Evolutionary conservation across 2,329 filamentous ascomycete genomes (phyloP).

Genomic region (Xylariaceae sp.): DNA sequence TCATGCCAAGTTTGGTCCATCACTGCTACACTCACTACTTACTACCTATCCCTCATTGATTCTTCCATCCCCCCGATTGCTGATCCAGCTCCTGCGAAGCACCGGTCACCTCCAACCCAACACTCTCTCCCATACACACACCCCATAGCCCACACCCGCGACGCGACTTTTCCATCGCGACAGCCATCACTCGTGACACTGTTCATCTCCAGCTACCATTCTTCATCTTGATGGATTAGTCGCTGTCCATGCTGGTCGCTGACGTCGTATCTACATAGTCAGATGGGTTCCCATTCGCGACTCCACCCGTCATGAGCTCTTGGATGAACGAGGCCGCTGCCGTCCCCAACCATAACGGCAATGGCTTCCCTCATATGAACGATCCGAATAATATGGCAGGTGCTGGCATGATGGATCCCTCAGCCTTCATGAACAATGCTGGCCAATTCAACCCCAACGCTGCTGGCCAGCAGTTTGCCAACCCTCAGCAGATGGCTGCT

Average conservation of each 20-base stretch:
- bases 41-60: conserved; percentile 25
- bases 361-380: conserved; percentile 61
- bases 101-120: conserved; percentile 23
- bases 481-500: conserved; percentile 50
- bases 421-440: conserved; percentile 57
- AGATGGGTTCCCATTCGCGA: conserved; percentile 45
- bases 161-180: conserved; percentile 45
- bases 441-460: conserved; percentile 55
- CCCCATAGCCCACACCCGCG: conserved; percentile 33
- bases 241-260: conserved; percentile 31
- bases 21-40: conserved; percentile 12
- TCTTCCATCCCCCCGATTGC: conserved; percentile 26
- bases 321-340: conserved; percentile 66
- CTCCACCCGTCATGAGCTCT: conserved; percentile 60
- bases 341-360: conserved; percentile 66
- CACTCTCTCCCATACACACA: conserved; percentile 12
- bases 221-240: conserved; percentile 40
- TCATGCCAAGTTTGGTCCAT: neutral
- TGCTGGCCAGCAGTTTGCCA: conserved; percentile 48
- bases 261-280: conserved; percentile 39
- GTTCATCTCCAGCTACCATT: conserved; percentile 31
- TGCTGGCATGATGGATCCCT: conserved; percentile 60
- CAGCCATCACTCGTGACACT: conserved; percentile 31
- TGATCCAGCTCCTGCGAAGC: conserved; percentile 17
- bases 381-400: conserved; percentile 51